A percentile compares a stretch with the other conserved stretches of the same genome.
Evolutionary conservation across 2,329 filamentous ascomycete genomes (phyloP).

Genomic region (Cladophialophora immunda): DNA sequence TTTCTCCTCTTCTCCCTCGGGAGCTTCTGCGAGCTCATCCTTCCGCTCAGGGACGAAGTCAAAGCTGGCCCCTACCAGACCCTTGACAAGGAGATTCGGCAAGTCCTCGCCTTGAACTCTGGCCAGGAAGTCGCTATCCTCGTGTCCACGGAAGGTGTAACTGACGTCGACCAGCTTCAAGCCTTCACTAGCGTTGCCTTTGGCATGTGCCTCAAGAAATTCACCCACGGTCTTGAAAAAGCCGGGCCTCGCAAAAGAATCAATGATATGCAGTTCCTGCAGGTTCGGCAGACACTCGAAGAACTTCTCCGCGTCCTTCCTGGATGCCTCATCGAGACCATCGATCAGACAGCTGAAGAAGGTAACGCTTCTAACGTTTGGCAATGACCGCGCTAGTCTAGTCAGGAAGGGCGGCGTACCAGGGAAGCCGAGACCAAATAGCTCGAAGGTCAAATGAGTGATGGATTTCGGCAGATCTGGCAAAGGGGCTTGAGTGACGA

Average conservation of each 20-base stretch:
- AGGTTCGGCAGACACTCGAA: slow-evolving; percentile 50
- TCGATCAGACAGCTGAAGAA: slow-evolving; percentile 58
- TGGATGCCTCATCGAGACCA: slow-evolving; percentile 51
- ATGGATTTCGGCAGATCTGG: slow-evolving; percentile 52
- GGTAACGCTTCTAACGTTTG: slow-evolving; percentile 54
- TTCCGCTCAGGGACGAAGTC: slow-evolving; percentile 32
- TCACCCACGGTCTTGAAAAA: slow-evolving; percentile 49
- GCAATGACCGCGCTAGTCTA: slow-evolving; percentile 50
- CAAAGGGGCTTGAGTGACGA: slow-evolving; percentile 42
- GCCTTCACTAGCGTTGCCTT: slow-evolving; percentile 30
- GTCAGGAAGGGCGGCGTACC: slow-evolving; percentile 51
- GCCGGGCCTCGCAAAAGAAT: slow-evolving; percentile 54
- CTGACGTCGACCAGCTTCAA: slow-evolving; percentile 57
- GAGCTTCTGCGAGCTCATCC: slow-evolving; percentile 22
- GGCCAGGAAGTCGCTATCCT: slow-evolving; percentile 53
- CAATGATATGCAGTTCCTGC: slow-evolving; percentile 57
- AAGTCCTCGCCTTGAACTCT: slow-evolving; percentile 46
- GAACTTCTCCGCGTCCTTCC: slow-evolving; percentile 52
- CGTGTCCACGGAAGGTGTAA: slow-evolving; percentile 56
- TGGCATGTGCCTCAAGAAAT: slow-evolving; percentile 36
- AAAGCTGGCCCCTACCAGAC: slow-evolving; percentile 33
- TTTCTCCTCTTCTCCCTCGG: slow-evolving; percentile 18
- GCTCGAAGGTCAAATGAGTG: slow-evolving; percentile 56
- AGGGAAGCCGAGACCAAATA: slow-evolving; percentile 59
- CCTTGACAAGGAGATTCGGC: slow-evolving; percentile 28